A percentile compares a stretch with the other conserved stretches of the same genome.
These are phyloP conservation scores for Suillus luteus DNA, from an alignment of 768 basidiomycete genomes.

Conservation along the genomic window DNA sequence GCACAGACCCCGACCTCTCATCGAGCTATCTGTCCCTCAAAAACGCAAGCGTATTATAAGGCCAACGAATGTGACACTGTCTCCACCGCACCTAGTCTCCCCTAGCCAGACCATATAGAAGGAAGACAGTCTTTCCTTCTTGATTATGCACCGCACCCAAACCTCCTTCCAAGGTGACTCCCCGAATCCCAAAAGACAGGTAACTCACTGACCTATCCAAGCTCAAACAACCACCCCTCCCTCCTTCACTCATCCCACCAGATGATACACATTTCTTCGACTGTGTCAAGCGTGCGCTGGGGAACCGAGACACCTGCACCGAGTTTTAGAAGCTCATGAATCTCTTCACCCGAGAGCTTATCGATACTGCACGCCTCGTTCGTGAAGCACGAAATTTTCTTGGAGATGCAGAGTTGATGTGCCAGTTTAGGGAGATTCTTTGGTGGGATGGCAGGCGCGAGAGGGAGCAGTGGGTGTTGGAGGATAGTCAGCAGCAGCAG, in stretches of 20 bases:
- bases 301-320: slow-evolving; percentile 78
- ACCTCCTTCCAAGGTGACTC: slow-evolving; percentile 2
- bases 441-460: slow-evolving; percentile 83
- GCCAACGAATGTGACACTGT: slow-evolving; percentile 36
- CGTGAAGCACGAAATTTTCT: slow-evolving; percentile 78
- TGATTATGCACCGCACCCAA: background rate
- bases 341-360: slow-evolving; percentile 91
- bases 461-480: slow-evolving; percentile 50
- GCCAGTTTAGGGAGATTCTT: slow-evolving; percentile 81
- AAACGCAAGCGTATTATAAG: slow-evolving; percentile 78
- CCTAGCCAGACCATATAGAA: too few species aligned
- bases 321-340: slow-evolving; percentile 95
- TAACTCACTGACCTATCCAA: slow-evolving; percentile 12
- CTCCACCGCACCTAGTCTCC: background rate
- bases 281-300: slow-evolving; percentile 74
- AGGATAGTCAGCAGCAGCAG: slow-evolving; percentile 45
- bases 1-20: slow-evolving; percentile 45
- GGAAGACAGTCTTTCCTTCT: too few species aligned
- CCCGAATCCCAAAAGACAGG: background rate
- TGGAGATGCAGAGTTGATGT: slow-evolving; percentile 77
- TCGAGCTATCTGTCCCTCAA: slow-evolving; percentile 48
- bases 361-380: slow-evolving; percentile 82
- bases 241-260: slow-evolving; percentile 23
- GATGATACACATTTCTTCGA: slow-evolving; percentile 89
- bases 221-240: slow-evolving; percentile 25